Conservation (phyloP, 2,329 filamentous ascomycete species). For the Teratosphaeriaceae sp. region DNA sequence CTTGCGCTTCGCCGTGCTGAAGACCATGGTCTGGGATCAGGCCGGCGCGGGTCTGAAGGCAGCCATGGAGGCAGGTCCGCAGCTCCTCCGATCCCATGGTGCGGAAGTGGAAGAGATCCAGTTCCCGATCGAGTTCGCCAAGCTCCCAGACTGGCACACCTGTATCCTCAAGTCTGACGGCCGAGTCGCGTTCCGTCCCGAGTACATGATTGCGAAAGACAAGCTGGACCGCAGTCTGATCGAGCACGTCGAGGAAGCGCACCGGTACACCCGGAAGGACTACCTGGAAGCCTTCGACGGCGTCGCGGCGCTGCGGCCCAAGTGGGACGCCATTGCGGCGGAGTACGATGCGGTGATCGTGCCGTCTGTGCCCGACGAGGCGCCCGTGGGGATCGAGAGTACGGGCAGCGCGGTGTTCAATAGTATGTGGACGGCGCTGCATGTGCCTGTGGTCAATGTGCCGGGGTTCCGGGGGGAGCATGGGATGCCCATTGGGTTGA, state of each 20-base stretch:
- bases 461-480: constrained; percentile 54
- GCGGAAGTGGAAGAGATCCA: constrained; percentile 52
- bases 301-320: constrained; percentile 47
- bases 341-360: constrained; percentile 51
- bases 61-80: constrained; percentile 30
- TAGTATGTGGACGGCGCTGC: constrained; percentile 36
- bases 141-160: constrained; percentile 47
- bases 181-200: constrained; percentile 45
- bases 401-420: constrained; percentile 39
- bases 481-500: constrained; percentile 54
- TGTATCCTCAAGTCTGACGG: constrained; percentile 48
- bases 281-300: constrained; percentile 51
- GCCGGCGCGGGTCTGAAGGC: constrained; percentile 30
- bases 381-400: constrained; percentile 46
- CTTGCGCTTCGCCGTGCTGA: constrained; percentile 49
- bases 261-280: constrained; percentile 38
- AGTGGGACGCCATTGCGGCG: constrained; percentile 47
- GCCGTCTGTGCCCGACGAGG: constrained; percentile 55
- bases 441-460: constrained; percentile 57
- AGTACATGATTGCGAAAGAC: constrained; percentile 35
- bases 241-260: constrained; percentile 44
- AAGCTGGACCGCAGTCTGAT: neutral
- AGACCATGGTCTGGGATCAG: constrained; percentile 47
- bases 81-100: constrained; percentile 38
- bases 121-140: constrained; percentile 44